Conservation (phyloP, 2,329 filamentous ascomycete genomes). For the Trichoderma atrobrunneum region DNA sequence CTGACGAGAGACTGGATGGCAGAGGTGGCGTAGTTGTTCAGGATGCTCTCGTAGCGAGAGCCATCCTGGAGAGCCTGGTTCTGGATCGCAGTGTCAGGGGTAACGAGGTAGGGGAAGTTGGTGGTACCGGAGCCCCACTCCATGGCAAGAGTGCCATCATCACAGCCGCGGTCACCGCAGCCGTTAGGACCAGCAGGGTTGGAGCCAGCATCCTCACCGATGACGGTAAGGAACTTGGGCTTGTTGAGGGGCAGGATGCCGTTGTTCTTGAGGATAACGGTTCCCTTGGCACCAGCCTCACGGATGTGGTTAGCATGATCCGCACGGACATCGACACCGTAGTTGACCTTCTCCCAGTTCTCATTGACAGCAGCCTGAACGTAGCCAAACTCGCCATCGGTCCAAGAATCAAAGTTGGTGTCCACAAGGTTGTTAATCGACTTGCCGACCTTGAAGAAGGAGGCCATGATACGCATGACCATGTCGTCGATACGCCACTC, state of each 20-base stretch:
- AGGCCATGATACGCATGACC: slow-evolving; percentile 76
- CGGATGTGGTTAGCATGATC: slow-evolving; percentile 73
- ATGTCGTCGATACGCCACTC: slow-evolving; percentile 89
- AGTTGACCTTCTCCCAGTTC: slow-evolving; percentile 67
- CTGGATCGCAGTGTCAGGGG: slow-evolving; percentile 68
- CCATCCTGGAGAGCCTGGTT: slow-evolving; percentile 59
- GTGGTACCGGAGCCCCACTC: slow-evolving; percentile 75
- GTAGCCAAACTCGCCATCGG: slow-evolving; percentile 68
- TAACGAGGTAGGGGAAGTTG: slow-evolving; percentile 72
- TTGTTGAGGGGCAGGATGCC: slow-evolving; percentile 73
- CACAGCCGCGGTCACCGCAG: slow-evolving; percentile 65
- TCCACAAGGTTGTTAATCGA: slow-evolving; percentile 45
- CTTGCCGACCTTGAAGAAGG: slow-evolving; percentile 65
- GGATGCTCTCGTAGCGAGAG: slow-evolving; percentile 61
- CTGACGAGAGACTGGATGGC: slow-evolving; percentile 59
- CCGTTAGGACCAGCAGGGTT: slow-evolving; percentile 76
- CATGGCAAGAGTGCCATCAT: slow-evolving; percentile 65
- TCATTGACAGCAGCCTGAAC: slow-evolving; percentile 61
- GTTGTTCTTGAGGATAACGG: slow-evolving; percentile 85
- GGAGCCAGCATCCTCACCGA: slow-evolving; percentile 80
- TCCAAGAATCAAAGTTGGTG: slow-evolving; percentile 90
- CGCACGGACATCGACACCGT: slow-evolving; percentile 77
- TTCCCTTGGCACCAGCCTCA: slow-evolving; percentile 73
- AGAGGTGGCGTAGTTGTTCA: slow-evolving; percentile 61
- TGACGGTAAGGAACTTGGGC: slow-evolving; percentile 70